These are phyloP conservation scores for Thermochaetoides dissita DNA, from an alignment of 2,329 filamentous ascomycete genomes.

Conservation along the genomic window DNA sequence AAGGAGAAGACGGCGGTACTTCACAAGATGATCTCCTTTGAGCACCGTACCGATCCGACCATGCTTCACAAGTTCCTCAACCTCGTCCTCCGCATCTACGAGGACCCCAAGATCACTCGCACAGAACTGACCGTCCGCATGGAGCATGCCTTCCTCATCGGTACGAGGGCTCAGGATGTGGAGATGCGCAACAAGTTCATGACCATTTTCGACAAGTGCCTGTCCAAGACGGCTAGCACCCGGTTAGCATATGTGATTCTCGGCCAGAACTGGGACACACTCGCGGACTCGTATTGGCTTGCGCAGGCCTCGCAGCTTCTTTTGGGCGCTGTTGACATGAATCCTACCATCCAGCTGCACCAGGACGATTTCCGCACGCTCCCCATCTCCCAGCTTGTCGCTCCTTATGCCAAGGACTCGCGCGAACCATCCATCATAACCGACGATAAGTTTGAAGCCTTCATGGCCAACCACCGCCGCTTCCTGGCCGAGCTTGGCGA, in stretches of 20 bases:
- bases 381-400: constrained; percentile 59
- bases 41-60: constrained; percentile 66
- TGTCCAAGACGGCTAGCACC: constrained; percentile 83
- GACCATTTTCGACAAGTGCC: constrained; percentile 84
- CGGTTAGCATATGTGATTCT: constrained; percentile 79
- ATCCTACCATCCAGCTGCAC: constrained; percentile 63
- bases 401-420: constrained; percentile 56
- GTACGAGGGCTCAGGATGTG: constrained; percentile 81
- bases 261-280: constrained; percentile 91
- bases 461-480: constrained; percentile 65
- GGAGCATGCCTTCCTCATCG: constrained; percentile 96
- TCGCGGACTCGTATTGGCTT: constrained; percentile 92
- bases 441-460: constrained; percentile 67
- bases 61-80: constrained; percentile 89
- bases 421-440: constrained; percentile 53
- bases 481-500: constrained; percentile 76
- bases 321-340: constrained; percentile 80
- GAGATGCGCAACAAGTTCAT: constrained; percentile 97
- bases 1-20: constrained; percentile 98
- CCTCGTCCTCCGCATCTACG: constrained; percentile 93
- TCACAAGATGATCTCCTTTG: constrained; percentile 98
- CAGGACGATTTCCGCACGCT: constrained; percentile 70
- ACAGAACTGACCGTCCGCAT: constrained; percentile 93
- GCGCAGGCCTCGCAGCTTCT: constrained; percentile 88
- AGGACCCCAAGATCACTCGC: constrained; percentile 87